phyloP scores from a whole-genome alignment of 164 flowering plant species.

The Dillenia suffruticosa region DNA sequence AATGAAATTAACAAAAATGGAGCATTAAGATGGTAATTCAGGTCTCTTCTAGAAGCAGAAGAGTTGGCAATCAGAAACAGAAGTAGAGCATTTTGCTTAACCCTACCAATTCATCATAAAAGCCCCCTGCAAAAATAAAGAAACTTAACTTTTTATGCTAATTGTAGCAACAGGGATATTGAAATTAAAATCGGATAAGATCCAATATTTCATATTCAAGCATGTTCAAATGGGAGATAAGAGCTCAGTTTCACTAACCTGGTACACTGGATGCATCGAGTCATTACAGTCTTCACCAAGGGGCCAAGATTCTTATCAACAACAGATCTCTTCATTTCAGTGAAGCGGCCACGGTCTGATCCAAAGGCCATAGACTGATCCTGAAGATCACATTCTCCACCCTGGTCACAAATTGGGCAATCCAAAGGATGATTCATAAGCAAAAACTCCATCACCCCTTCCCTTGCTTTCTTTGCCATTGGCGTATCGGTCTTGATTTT shows the following conservation, averaged over 20 bases:
- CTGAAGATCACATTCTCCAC: slow-evolving; percentile 99
- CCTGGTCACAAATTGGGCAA: slow-evolving; percentile 99
- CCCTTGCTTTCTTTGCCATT: slow-evolving; percentile 91
- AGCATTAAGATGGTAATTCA: too few species aligned
- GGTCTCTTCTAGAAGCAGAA: too few species aligned
- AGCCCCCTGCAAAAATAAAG: too few species aligned
- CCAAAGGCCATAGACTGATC: slow-evolving; percentile 99
- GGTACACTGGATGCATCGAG: slow-evolving; percentile 98
- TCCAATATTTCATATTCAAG: background rate
- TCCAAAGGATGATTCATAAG: slow-evolving; percentile 98
- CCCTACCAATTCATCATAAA: too few species aligned
- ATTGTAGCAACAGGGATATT: too few species aligned
- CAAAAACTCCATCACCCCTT: slow-evolving; percentile 99
- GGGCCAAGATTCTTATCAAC: slow-evolving; percentile 99
- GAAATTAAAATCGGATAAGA: too few species aligned
- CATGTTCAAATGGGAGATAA: background rate
- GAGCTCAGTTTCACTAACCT: slow-evolving; percentile 37
- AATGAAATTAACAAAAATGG: too few species aligned
- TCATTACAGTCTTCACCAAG: slow-evolving; percentile 98
- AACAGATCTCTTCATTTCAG: slow-evolving; percentile 95
- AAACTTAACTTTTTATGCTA: too few species aligned
- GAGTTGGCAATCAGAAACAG: too few species aligned
- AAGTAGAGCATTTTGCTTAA: too few species aligned
- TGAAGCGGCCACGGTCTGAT: slow-evolving; percentile 97
- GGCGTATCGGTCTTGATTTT: slow-evolving; percentile 98